Conservation (phyloP, 83 land plant genomes). For the Isoetes engelmannii region DNA sequence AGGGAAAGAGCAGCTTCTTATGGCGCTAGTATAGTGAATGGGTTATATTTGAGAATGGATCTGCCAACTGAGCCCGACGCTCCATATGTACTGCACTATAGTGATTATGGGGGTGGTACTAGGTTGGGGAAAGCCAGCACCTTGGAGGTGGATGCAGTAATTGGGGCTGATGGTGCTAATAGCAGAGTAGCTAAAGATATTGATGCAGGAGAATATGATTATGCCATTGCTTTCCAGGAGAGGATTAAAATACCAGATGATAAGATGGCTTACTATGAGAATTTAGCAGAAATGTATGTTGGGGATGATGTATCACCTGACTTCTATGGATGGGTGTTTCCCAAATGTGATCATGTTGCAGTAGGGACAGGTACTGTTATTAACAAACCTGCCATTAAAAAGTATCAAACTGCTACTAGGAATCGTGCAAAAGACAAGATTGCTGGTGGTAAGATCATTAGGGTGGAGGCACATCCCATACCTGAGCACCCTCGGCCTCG, state of each 20-base stretch:
- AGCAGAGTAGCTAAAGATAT: conserved; percentile 71
- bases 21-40: conserved; percentile 69
- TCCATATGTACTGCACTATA: conserved; percentile 62
- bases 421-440: conserved; percentile 60
- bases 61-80: conserved; percentile 32
- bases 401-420: conserved; percentile 56
- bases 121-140: conserved; percentile 20
- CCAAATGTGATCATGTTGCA: conserved; percentile 92
- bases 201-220: conserved; percentile 63
- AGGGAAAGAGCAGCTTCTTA: conserved; percentile 49
- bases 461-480: conserved; percentile 88
- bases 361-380: conserved; percentile 86
- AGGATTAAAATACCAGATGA: conserved; percentile 67
- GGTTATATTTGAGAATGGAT: conserved; percentile 63
- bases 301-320: conserved; percentile 90
- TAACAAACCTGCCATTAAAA: conserved; percentile 66
- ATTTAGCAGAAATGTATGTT: conserved; percentile 90
- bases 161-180: conserved; percentile 96
- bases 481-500: conserved; percentile 88
- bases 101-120: conserved; percentile 27
- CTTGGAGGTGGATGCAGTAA: conserved; percentile 65
- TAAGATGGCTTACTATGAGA: conserved; percentile 69
- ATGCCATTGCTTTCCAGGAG: conserved; percentile 90
- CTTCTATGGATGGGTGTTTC: conserved; percentile 96
- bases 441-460: conserved; percentile 62